phyloP scores from a whole-genome alignment of 1,139 yeast species.

The Hanseniaspora uvarum region DNA sequence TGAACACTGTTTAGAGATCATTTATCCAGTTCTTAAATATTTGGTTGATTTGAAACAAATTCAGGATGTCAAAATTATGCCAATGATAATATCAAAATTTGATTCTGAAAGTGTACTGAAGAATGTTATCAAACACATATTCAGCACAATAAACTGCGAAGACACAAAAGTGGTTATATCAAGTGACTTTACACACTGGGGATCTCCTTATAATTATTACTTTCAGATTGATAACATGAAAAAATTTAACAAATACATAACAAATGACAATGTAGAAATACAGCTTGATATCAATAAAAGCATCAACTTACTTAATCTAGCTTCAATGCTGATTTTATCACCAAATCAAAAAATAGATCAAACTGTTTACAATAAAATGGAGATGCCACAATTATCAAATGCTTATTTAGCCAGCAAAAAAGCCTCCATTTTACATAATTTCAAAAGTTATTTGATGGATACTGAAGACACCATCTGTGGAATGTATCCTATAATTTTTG shows the following conservation, averaged over 20 bases:
- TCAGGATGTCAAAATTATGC: conserved; percentile 48
- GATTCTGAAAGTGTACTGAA: conserved; percentile 36
- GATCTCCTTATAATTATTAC: conserved; percentile 56
- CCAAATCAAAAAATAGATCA: conserved; percentile 20
- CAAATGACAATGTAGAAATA: conserved; percentile 34
- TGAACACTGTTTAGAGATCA: conserved; percentile 95
- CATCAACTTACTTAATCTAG: conserved; percentile 58
- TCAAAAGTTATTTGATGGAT: conserved; percentile 53
- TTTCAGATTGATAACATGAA: conserved; percentile 24
- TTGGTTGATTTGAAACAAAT: conserved; percentile 19
- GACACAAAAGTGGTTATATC: conserved; percentile 56
- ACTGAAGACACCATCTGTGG: conserved; percentile 95
- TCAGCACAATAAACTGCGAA: conserved; percentile 41
- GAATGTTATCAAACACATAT: conserved; percentile 41
- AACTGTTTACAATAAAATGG: not conserved
- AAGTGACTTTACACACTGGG: conserved; percentile 97
- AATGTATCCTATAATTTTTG: conserved; percentile 63
- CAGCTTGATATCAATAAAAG: conserved; percentile 41
- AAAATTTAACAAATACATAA: conserved; percentile 26
- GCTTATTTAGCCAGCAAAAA: not conserved
- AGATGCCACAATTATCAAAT: not conserved
- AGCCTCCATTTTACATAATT: conserved; percentile 32
- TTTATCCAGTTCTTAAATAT: conserved; percentile 50
- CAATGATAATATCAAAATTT: conserved; percentile 67
- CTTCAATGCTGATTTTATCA: conserved; percentile 55